Conservation (phyloP, 305 asterid genomes). For the Solanum hybrid region DNA sequence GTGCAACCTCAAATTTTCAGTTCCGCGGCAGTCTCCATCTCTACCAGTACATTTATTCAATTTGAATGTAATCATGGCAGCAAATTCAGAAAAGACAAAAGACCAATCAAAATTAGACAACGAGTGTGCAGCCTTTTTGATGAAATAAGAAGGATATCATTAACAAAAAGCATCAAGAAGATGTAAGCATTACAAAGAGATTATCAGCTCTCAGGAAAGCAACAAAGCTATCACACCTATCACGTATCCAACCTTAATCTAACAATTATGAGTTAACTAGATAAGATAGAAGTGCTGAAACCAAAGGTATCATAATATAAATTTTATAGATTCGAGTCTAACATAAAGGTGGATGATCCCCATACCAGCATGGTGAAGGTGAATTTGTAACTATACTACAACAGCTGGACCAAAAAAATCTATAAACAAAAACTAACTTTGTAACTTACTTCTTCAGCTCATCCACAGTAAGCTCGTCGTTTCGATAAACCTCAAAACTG, state of each 20-base stretch:
- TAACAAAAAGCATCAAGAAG: background rate
- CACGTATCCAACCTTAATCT: background rate
- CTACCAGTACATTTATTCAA: background rate
- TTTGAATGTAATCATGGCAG: background rate
- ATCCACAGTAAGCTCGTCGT: slow-evolving; percentile 81
- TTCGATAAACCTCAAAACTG: slow-evolving; percentile 74
- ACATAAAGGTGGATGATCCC: background rate
- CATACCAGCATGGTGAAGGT: background rate
- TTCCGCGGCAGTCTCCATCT: background rate
- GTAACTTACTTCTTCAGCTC: slow-evolving; percentile 51
- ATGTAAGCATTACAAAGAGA: background rate
- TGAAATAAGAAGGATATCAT: background rate
- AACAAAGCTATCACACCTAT: background rate
- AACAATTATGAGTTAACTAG: background rate
- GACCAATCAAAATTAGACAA: background rate
- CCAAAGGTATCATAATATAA: background rate
- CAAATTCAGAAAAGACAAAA: background rate
- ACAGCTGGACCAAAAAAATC: background rate
- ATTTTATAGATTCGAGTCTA: background rate
- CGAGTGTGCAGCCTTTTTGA: background rate
- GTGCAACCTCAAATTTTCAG: background rate
- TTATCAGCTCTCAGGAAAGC: background rate
- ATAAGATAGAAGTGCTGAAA: background rate
- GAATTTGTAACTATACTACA: background rate
- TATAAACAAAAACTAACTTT: background rate